phyloP scores from a whole-genome alignment of 2,329 filamentous ascomycete species.

The Seiridium unicorne region DNA sequence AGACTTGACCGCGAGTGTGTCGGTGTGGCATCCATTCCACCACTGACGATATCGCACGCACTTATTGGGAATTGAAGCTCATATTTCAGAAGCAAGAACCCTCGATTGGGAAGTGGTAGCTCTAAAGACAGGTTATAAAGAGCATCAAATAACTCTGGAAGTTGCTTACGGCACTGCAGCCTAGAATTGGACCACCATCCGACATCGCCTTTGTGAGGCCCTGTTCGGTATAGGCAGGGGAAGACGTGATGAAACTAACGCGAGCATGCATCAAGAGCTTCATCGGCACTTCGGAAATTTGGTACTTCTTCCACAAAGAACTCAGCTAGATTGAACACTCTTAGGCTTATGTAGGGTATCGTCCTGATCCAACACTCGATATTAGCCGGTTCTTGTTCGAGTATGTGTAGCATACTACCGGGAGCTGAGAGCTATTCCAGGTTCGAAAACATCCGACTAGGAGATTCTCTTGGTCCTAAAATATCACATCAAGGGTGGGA shows the following conservation, averaged over 20 bases:
- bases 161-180: background rate
- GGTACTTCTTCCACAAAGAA: background rate
- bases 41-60: background rate
- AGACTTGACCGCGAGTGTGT: background rate
- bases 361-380: background rate
- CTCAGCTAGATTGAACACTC: background rate
- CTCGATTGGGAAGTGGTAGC: too few species aligned
- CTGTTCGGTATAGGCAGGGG: background rate
- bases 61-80: background rate
- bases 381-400: background rate
- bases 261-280: background rate
- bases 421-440: background rate
- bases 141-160: too few species aligned
- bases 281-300: background rate
- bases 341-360: background rate
- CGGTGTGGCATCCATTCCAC: background rate
- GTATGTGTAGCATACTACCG: background rate
- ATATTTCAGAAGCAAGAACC: too few species aligned
- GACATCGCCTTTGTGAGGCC: background rate
- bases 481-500: too few species aligned
- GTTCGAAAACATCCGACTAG: background rate
- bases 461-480: background rate
- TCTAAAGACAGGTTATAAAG: too few species aligned
- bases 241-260: background rate
- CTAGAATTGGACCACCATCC: background rate